A percentile compares a stretch with the other conserved stretches of the same genome.
Conservation (phyloP, 495 filamentous ascomycete genomes). For the Penicillium cataractarum region DNA sequence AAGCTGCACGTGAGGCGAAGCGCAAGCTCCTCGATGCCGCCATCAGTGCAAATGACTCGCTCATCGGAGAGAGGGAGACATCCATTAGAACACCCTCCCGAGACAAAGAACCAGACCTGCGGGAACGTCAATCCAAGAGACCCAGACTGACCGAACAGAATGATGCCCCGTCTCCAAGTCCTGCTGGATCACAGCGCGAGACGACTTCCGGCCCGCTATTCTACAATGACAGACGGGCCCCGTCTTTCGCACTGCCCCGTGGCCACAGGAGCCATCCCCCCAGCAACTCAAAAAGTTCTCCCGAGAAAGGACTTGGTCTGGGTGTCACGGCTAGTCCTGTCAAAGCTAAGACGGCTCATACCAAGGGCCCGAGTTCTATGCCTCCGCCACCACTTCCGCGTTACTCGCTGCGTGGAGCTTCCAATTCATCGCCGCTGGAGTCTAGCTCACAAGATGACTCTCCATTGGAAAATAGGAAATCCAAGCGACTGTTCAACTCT, state of each 20-base stretch:
- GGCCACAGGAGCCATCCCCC: conserved; percentile 1
- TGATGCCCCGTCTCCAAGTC: not conserved
- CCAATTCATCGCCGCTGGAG: not conserved
- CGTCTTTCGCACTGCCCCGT: not conserved
- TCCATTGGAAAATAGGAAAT: not conserved
- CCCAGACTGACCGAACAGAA: not conserved
- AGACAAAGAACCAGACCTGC: not conserved
- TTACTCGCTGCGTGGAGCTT: not conserved
- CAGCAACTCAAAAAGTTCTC: not conserved
- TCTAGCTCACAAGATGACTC: not conserved
- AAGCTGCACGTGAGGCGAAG: conserved; percentile 16
- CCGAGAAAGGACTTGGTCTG: not conserved
- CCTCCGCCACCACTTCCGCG: not conserved
- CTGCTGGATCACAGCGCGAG: not conserved
- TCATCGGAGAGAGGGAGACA: not conserved
- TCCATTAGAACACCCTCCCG: not conserved
- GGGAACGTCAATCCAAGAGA: not conserved
- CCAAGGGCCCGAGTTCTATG: not conserved
- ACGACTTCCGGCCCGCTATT: not conserved
- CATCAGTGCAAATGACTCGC: not conserved
- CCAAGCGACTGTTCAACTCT: not conserved
- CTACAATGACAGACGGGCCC: not conserved
- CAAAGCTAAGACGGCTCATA: not conserved
- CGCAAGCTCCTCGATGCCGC: not conserved
- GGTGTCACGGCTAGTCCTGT: not conserved